These are phyloP conservation scores for Trifolium dubium DNA, from an alignment of 306 rosid genomes.

Conservation along the genomic window DNA sequence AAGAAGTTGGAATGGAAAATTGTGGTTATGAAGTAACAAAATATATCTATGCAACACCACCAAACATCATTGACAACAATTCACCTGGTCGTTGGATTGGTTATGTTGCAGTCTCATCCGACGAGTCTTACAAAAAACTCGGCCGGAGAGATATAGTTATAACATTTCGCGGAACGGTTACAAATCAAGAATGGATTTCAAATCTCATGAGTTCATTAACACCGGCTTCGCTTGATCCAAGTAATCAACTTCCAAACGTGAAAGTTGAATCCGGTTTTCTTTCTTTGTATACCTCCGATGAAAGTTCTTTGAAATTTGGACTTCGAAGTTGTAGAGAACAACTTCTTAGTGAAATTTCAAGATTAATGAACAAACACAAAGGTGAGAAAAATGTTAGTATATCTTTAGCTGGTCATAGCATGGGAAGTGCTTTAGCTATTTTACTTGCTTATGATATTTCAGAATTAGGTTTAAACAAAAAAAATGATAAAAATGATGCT, in stretches of 20 bases:
- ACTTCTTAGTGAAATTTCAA: constrained; percentile 74
- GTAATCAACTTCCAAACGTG: constrained; percentile 59
- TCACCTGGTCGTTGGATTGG: constrained; percentile 84
- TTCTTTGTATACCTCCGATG: constrained; percentile 76
- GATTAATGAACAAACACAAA: constrained; percentile 59
- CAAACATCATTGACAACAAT: constrained; percentile 51
- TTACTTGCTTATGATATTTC: constrained; percentile 88
- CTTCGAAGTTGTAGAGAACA: constrained; percentile 83
- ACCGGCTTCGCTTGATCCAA: constrained; percentile 78
- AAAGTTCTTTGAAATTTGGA: constrained; percentile 61
- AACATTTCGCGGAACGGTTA: constrained; percentile 84
- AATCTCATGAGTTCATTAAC: constrained; percentile 81
- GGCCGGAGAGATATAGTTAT: constrained; percentile 76
- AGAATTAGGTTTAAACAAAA: constrained; percentile 67
- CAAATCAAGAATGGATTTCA: constrained; percentile 75
- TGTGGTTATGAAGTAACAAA: constrained; percentile 77
- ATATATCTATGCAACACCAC: constrained; percentile 92
- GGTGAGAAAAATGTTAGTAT: constrained; percentile 67
- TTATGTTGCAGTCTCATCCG: constrained; percentile 67
- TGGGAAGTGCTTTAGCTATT: constrained; percentile 90
- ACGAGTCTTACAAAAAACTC: constrained; percentile 51
- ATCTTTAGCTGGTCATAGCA: constrained; percentile 86
- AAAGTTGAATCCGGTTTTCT: constrained; percentile 86
- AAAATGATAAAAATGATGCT: not conserved
- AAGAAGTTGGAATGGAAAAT: constrained; percentile 63